phyloP scores from a whole-genome alignment of 2,329 filamentous ascomycete genomes.

The Aspergillaceae sp. region DNA sequence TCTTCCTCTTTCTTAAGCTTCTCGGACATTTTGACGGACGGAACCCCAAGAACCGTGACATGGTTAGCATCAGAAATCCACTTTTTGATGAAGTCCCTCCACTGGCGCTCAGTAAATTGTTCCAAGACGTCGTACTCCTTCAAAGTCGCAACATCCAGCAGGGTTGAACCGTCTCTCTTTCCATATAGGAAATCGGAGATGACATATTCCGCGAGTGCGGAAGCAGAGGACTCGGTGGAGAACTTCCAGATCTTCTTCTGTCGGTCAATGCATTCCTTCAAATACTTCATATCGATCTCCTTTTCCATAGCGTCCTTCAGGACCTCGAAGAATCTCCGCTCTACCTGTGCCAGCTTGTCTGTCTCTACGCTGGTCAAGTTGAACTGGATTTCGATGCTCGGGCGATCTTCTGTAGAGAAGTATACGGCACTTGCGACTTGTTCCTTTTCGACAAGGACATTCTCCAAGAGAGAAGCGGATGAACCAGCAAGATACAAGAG shows the following conservation, averaged over 20 bases:
- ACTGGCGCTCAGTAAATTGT: conserved; percentile 73
- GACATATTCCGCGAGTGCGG: conserved; percentile 74
- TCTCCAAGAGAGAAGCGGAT: conserved; percentile 85
- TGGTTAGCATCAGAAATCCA: conserved; percentile 83
- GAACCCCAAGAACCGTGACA: conserved; percentile 78
- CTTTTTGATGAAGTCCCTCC: conserved; percentile 70
- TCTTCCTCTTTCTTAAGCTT: conserved; percentile 77
- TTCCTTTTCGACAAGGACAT: conserved; percentile 84
- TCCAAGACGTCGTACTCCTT: conserved; percentile 59
- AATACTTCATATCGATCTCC: conserved; percentile 79
- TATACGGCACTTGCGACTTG: conserved; percentile 80
- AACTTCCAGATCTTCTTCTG: conserved; percentile 76
- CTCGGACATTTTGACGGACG: conserved; percentile 68
- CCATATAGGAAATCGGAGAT: conserved; percentile 92
- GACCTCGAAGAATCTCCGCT: conserved; percentile 75
- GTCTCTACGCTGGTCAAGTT: conserved; percentile 80
- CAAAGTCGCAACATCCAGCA: conserved; percentile 49
- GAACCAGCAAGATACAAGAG: conserved; percentile 86
- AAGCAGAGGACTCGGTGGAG: conserved; percentile 69
- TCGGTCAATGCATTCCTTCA: conserved; percentile 76
- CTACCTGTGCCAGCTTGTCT: conserved; percentile 71
- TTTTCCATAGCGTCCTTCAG: conserved; percentile 68
- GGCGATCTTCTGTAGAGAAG: conserved; percentile 69
- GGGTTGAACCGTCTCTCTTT: conserved; percentile 68
- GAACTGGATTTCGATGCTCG: conserved; percentile 76